Conservation (phyloP, 257 asterid genomes). For the Eustoma russellianum region DNA sequence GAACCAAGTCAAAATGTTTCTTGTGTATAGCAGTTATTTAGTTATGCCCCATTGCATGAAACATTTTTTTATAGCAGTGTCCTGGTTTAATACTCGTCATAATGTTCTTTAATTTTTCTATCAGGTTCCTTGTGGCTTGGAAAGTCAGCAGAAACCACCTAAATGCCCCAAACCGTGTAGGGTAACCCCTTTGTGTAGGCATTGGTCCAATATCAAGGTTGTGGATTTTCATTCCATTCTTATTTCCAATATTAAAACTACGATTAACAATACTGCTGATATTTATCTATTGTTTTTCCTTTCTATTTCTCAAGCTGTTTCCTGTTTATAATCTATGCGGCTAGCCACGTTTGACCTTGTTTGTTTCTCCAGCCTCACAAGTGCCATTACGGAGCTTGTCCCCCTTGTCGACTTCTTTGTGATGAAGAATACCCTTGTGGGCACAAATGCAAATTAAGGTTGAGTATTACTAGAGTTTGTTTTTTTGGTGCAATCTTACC, state of each 20-base stretch:
- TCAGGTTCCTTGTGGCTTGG: slow-evolving; percentile 98
- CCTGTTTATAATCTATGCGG: too few species aligned
- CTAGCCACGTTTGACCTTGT: not conserved
- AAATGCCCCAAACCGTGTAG: slow-evolving; percentile 68
- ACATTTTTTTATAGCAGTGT: not conserved
- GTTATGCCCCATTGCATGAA: not conserved
- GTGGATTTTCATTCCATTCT: slow-evolving; percentile 6
- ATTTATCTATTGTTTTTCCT: too few species aligned
- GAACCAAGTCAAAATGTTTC: not conserved
- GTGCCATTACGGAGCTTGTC: slow-evolving; percentile 96
- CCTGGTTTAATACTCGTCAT: slow-evolving; percentile 5
- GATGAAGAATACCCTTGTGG: slow-evolving; percentile 74
- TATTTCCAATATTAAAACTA: not conserved
- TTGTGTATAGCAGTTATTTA: not conserved
- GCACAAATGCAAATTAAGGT: slow-evolving; percentile 83
- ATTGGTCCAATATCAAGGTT: slow-evolving; percentile 61
- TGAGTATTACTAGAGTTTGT: not conserved
- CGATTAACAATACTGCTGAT: too few species aligned
- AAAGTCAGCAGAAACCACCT: slow-evolving; percentile 78
- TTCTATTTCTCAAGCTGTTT: too few species aligned
- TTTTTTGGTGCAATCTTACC: slow-evolving; percentile 6
- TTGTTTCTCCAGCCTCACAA: slow-evolving; percentile 64
- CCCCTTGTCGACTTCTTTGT: slow-evolving; percentile 62
- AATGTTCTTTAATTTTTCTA: slow-evolving; percentile 15
- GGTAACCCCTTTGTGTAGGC: slow-evolving; percentile 63